Base-by-base conservation (phyloP, 495 filamentous ascomycete genomes). In the Jackrogersella minutella region DNA sequence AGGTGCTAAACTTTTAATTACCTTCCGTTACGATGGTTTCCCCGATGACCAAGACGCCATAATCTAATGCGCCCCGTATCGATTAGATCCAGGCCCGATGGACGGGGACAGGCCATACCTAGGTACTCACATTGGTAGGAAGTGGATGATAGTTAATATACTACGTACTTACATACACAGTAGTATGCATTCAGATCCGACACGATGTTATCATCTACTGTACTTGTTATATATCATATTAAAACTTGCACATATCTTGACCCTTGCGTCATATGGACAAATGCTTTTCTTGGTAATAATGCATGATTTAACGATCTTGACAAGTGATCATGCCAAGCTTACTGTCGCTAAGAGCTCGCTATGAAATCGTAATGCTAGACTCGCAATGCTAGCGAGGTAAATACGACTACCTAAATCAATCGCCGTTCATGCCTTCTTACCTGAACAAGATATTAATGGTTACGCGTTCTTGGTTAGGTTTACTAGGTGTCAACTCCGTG, bases 11-110 rank as follows among this genome's bases (percentile, higher is more conserved):
- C 8, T 19, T 54, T 13, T 47, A 53, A 36, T 61, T 57, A 58
- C 57, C 61, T 62, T 58, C 52, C 57, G 14, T 43, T 58, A 33
- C 13, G 43, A 62, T 34, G 34, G 17, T 43, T 36, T 16, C 40
- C 21, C 55, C 33, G 34, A 56, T 30, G 36, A 57, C 30, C 44
- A 61, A 58, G 61, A 58, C 51, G 44, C 61, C 57, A 62, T 50
- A 54, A 69, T 65, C 43, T 69, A 56, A 69, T 61, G 52, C 56
- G 51, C 54, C 5, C 28, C 46, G 56, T 53, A 39, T 33, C 24
- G 53, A 26, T 26, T 26, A 40, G 10, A 31, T 60, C 13, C 24
- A 54, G 24, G 37, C 40, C 39, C 49, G 63, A 41, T 41, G 44
- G 10, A 43, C 34, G 66, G 59, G 66, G 59, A 60, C 24, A n/a